phyloP scores from a whole-genome alignment of 768 basidiomycete genomes.

The Fomitopsis serialis region DNA sequence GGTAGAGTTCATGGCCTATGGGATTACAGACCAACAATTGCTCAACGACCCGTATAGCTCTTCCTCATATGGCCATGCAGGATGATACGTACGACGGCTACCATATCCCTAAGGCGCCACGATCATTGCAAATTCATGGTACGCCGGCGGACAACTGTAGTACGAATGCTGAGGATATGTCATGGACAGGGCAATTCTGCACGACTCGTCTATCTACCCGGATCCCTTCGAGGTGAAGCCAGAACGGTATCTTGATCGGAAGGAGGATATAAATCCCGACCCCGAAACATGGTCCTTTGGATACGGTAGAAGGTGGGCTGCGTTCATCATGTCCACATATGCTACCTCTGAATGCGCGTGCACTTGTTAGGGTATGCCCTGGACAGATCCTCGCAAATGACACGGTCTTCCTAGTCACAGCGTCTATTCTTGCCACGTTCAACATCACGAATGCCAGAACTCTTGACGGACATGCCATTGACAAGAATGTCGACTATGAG shows the following conservation, averaged over 20 bases:
- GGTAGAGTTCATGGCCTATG: conserved; percentile 9
- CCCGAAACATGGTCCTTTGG: not conserved
- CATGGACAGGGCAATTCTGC: conserved; percentile 29
- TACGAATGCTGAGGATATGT: no score
- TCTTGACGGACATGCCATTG: not conserved
- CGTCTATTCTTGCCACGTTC: not conserved
- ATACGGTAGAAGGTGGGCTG: not conserved
- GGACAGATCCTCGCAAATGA: not conserved
- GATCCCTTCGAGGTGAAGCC: conserved; percentile 9
- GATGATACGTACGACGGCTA: conserved; percentile 19
- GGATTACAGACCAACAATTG: not conserved
- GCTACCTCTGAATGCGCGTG: not conserved
- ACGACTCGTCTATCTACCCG: conserved; percentile 31
- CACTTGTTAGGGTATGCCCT: not conserved
- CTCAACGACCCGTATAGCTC: conserved; percentile 1
- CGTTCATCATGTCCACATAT: not conserved
- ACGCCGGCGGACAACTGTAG: not conserved
- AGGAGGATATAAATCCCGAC: not conserved
- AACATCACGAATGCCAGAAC: not conserved
- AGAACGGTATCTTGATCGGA: not conserved
- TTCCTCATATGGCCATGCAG: conserved; percentile 12
- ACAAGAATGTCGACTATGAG: not conserved
- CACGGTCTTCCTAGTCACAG: not conserved
- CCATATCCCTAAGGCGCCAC: conserved; percentile 19
- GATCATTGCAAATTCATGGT: conserved; percentile 22